Conservation (phyloP, 805 yeast species). For the Lachancea kluyveri region DNA sequence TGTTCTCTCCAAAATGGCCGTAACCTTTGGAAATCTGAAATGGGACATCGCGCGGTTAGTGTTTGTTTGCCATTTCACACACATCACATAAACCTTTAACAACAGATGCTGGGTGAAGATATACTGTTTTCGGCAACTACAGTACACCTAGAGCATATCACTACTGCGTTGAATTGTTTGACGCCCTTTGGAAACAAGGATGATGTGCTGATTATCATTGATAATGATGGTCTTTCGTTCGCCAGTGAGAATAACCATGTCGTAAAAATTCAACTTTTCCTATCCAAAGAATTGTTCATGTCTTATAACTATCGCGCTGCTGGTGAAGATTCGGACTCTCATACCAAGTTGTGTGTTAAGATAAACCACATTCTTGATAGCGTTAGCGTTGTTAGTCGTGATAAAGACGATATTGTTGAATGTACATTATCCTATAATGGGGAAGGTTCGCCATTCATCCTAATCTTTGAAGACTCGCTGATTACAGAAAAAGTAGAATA, state of each 20-base stretch:
- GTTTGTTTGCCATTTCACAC: too few species aligned
- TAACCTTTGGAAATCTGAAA: too few species aligned
- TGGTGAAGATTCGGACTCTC: constrained; percentile 15
- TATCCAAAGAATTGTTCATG: constrained; percentile 29
- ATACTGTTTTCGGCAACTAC: constrained; percentile 40
- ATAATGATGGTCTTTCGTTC: constrained; percentile 46
- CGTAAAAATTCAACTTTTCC: constrained; percentile 28
- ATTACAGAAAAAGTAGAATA: constrained; percentile 54
- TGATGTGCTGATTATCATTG: constrained; percentile 36
- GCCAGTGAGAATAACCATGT: constrained; percentile 42
- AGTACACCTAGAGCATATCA: constrained; percentile 38
- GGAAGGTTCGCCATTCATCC: constrained; percentile 45
- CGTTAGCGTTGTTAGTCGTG: constrained; percentile 37
- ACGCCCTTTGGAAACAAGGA: constrained; percentile 35
- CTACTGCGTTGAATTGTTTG: constrained; percentile 39
- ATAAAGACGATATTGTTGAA: constrained; percentile 32
- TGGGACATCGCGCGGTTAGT: too few species aligned
- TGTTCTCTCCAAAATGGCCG: too few species aligned
- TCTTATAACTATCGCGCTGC: constrained; percentile 21
- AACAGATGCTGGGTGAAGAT: constrained; percentile 4
- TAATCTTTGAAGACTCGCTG: constrained; percentile 49
- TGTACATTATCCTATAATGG: constrained; percentile 47
- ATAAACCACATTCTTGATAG: constrained; percentile 45
- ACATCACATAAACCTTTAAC: too few species aligned
- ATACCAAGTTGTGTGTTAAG: constrained; percentile 37